Conservation (phyloP, 164 flowering plant genomes). For the Warburgia ugandensis region DNA sequence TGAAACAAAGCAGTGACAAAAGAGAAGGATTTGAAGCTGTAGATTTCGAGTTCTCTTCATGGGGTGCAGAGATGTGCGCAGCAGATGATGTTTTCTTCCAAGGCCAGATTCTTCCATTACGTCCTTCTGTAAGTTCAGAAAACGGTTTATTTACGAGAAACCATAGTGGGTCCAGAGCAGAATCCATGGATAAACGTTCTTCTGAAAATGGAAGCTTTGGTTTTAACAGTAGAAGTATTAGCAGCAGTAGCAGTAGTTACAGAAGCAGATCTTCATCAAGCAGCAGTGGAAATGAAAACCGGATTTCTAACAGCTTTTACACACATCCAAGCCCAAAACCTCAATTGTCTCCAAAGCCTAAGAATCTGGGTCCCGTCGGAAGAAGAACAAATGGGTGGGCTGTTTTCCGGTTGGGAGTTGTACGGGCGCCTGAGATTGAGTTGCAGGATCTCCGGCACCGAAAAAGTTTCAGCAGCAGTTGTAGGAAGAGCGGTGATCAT, state of each 20-base stretch:
- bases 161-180: constrained; percentile 34
- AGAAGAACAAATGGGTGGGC: constrained; percentile 56
- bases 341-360: constrained; percentile 1
- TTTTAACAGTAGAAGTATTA: constrained; percentile 5
- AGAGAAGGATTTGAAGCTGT: constrained; percentile 10
- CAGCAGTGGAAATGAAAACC: too few species aligned
- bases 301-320: constrained; percentile 15
- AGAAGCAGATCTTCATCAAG: constrained; percentile 41
- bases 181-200: constrained; percentile 54
- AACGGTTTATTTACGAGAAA: constrained; percentile 10
- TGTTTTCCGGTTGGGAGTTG: constrained; percentile 43
- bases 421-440: constrained; percentile 53
- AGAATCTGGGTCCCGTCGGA: constrained; percentile 17
- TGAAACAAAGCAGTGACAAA: constrained; percentile 2
- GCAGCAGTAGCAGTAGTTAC: constrained; percentile 25
- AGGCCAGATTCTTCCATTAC: constrained; percentile 64
- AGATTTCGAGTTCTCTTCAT: constrained; percentile 45
- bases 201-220: constrained; percentile 26
- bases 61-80: constrained; percentile 32
- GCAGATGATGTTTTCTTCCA: constrained; percentile 70
- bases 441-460: constrained; percentile 34
- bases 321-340: constrained; percentile 43
- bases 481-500: background rate
- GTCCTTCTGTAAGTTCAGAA: constrained; percentile 47
- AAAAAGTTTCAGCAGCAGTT: constrained; percentile 21